Conservation (phyloP, 1,139 yeast genomes). For the Blastobotrys indianensis region DNA sequence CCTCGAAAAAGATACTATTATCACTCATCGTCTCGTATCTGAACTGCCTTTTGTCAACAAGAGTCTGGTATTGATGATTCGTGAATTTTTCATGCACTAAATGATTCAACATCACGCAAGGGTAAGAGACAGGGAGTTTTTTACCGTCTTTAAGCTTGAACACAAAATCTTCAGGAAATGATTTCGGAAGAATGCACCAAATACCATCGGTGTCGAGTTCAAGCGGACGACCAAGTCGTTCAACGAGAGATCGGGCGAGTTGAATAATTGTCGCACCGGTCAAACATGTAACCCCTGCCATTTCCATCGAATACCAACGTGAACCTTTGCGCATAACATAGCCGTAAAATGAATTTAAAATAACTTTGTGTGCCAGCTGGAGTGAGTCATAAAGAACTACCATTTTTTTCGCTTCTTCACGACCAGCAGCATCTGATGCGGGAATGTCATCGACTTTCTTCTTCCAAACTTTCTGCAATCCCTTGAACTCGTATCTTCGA, state of each 20-base stretch:
- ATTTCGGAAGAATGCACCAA: conserved; percentile 93
- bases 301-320: conserved; percentile 98
- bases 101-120: conserved; percentile 94
- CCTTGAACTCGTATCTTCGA: conserved; percentile 92
- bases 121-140: conserved; percentile 72
- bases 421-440: conserved; percentile 49
- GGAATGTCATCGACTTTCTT: conserved; percentile 60
- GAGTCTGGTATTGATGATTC: conserved; percentile 88
- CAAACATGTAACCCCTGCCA: conserved; percentile 98
- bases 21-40: conserved; percentile 77
- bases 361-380: conserved; percentile 95
- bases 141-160: conserved; percentile 75
- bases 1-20: conserved; percentile 94
- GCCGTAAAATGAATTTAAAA: conserved; percentile 93
- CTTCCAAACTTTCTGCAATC: conserved; percentile 91
- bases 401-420: conserved; percentile 89
- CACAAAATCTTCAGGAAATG: conserved; percentile 85
- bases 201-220: conserved; percentile 99
- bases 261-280: conserved; percentile 98
- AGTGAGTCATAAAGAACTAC: conserved; percentile 89
- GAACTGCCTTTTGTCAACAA: conserved; percentile 61
- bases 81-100: conserved; percentile 87
- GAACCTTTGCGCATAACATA: conserved; percentile 99
- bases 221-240: conserved; percentile 87
- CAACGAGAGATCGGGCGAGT: conserved; percentile 92